phyloP scores from a whole-genome alignment of 805 yeast species.

The Myxozyma sirexii region DNA sequence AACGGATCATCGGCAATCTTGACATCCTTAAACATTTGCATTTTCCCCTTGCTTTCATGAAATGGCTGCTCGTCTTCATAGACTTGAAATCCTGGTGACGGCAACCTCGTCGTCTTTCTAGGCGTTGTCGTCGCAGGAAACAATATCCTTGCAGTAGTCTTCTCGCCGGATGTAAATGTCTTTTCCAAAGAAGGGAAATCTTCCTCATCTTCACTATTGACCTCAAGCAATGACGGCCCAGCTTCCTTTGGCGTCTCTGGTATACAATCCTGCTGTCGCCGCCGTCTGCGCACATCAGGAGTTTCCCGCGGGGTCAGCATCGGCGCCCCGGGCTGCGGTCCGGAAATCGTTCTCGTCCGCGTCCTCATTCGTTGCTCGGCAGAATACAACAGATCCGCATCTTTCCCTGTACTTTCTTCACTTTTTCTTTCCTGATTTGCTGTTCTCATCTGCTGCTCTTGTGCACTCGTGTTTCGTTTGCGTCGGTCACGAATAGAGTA shows the following conservation, averaged over 20 bases:
- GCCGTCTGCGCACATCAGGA: conserved; percentile 17
- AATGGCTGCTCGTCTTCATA: conserved; percentile 10
- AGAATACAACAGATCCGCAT: not conserved
- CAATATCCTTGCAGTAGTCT: conserved; percentile 2
- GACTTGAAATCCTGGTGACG: conserved; percentile 1
- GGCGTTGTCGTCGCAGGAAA: conserved; percentile 1
- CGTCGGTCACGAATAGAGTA: not conserved
- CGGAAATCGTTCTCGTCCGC: conserved; percentile 27
- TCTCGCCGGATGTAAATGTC: not conserved
- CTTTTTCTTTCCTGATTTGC: not conserved
- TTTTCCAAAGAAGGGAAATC: not conserved
- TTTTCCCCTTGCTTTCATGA: not conserved
- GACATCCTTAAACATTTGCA: conserved; percentile 5
- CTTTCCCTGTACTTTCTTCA: not conserved
- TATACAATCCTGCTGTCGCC: not conserved
- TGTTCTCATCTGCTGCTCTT: not conserved
- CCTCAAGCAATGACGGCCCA: not conserved
- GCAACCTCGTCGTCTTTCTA: not conserved
- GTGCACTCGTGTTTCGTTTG: not conserved
- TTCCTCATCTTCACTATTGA: conserved; percentile 1
- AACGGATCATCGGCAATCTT: conserved; percentile 3
- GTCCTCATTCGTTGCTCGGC: conserved; percentile 7
- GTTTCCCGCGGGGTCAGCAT: conserved; percentile 33
- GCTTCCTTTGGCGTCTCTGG: conserved; percentile 10
- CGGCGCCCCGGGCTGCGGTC: conserved; percentile 24